Evolutionary conservation across 1,284 basidiomycete genomes (phyloP), one percentile per base, ranked within the genome.

Genomic region (Cutaneotrichosporon sp.): DNA sequence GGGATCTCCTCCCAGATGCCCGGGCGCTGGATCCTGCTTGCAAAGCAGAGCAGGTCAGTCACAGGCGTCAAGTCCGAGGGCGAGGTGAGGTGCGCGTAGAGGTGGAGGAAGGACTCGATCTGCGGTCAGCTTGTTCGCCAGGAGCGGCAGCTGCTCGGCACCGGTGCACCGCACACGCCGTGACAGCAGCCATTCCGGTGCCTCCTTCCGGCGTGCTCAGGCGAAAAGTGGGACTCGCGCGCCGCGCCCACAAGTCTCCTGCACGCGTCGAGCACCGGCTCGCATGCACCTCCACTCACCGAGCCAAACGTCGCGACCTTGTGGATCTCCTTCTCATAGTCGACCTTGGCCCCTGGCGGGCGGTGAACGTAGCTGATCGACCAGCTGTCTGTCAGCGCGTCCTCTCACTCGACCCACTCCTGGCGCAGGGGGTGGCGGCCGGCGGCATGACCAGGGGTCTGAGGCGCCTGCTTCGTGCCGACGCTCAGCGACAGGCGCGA

Each of bases 1-100:
- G 74, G 69, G 69, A 80, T 76, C 67, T 79, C 78, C 67, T 81
- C 80, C 80, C 80, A 81, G 38, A 79, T 73, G 31, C 76, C 76
- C 2, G 80, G 80, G 53, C 77, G 69, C 31, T 72, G 69, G 55
- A 81, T 78, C 9, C 73, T 70, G 51, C 70, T 71, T n/a, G 75
- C 70, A 58, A 79, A 79, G 38, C 77, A 74, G 16, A 81, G 68
- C 11, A 81, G 66, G 60, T 81, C 80, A 10, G 80, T 81, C 22
- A 81, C 78, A 0, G 78, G 71, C 5, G 75, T 73, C n/a, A 81
- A 63, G 54, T 76, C 75, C 9, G 78, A 76, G 13, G 78, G 75
- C 16, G 78, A 75, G 2, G 74, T 73, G 31, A 81, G 65, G 63
- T 81, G 80, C 11, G 78, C 76, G 58, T 79, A 80, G 53, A 81